Evolutionary conservation across 139 green algal species (phyloP), one percentile per base, ranked within the genome.

Genomic region (Chlorella sorokiniana): DNA sequence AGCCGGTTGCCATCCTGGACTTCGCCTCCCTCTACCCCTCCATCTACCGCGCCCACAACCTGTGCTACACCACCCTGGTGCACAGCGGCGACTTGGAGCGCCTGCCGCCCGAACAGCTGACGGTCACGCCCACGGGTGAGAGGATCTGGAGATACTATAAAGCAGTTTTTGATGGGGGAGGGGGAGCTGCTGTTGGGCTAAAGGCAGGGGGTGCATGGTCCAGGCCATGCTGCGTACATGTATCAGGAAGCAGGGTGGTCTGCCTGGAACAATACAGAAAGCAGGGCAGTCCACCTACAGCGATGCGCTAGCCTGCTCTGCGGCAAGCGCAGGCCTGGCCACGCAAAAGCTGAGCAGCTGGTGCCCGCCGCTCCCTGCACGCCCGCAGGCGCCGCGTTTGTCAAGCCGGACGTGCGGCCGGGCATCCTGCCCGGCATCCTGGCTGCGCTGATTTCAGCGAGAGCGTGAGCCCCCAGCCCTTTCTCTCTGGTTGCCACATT

Each of bases 61-160:
- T 96, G 63, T 96, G 92, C 78, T 96, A 95, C 89, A 90, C 85
- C 33, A 96, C 91, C 8, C 90, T 96, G 82, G 63, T 96, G 65
- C 88, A 94, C 65, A 52, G 14, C 18, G 88, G 92, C 27, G 92
- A 96, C 62, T 69, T 85, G 3, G 37, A 37, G 4, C 25, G 25
- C 1, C 29, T 81, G 59, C 44, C 72, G 16, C 22, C 64, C 0
- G 87, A 89, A 1, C 52, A 91, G 1, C 42, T 86, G 41, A 86
- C 40, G 10, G 68, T 86, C 51, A 93, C 91, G 2, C 87, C 88
- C 62, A 87, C 87, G 31, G 92, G 91, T 23, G 65, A 10, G 31
- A 2, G 22, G 1, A 35, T 11, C 37, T 29, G 65, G 20, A 18
- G 16, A 29, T 20, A 23, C 22, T 23, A n/a, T 20, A 23, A 4